Evolutionary conservation across 495 filamentous ascomycete species (phyloP).

Genomic region (Trypethelium eluteriae): DNA sequence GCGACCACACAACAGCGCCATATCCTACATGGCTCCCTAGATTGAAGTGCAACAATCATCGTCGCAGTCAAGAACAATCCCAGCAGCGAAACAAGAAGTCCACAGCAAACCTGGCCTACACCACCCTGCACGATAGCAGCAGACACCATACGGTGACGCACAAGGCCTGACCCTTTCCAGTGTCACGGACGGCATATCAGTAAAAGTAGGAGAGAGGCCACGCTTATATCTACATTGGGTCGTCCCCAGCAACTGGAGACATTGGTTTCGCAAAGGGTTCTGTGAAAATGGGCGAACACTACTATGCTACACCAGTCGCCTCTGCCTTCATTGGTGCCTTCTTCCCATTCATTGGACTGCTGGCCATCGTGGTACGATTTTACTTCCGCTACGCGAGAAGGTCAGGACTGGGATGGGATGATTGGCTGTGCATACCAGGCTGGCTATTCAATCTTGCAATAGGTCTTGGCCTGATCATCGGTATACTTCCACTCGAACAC

Average conservation of each 20-base stretch:
- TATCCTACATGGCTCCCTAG: background rate
- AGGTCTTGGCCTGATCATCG: constrained; percentile 4
- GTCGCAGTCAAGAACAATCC: background rate
- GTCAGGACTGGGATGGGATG: constrained; percentile 5
- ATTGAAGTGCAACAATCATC: background rate
- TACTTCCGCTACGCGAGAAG: background rate
- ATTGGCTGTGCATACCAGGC: constrained; percentile 5
- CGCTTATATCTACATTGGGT: background rate
- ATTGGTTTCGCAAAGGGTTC: background rate
- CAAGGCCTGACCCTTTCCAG: background rate
- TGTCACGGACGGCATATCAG: too few species aligned
- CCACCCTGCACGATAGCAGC: too few species aligned
- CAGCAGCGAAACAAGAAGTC: too few species aligned
- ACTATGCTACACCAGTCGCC: background rate
- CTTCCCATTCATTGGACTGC: background rate
- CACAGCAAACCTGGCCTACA: too few species aligned
- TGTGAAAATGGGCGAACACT: background rate
- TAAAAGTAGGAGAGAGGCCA: background rate
- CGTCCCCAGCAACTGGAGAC: background rate
- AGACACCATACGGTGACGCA: too few species aligned
- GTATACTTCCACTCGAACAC: background rate
- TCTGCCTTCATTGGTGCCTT: constrained; percentile 1
- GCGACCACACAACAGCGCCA: background rate
- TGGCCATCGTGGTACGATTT: background rate
- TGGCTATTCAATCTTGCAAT: constrained; percentile 8